Percentiles rank a stretch among this genome's conserved stretches.
These are phyloP conservation scores for Ochetophila trinervis DNA, from an alignment of 306 rosid species.

Conservation along the genomic window DNA sequence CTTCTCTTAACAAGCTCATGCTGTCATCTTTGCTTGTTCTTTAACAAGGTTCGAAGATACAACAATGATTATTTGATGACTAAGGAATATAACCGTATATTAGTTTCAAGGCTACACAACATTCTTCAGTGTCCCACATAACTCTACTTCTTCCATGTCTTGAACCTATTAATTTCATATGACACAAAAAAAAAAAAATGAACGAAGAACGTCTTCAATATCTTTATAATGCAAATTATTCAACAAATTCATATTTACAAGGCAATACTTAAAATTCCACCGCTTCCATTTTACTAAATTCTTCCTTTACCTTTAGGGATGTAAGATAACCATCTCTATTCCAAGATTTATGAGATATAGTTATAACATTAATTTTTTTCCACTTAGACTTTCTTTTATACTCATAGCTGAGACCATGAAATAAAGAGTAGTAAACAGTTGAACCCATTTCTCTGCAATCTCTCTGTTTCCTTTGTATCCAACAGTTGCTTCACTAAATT, in stretches of 20 bases:
- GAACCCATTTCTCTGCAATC: conserved; percentile 89
- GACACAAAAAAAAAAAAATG: conserved; percentile 20
- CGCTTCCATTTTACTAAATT: not conserved
- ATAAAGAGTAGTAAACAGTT: conserved; percentile 80
- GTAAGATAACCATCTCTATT: not conserved
- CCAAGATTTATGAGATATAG: not conserved
- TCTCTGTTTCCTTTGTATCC: conserved; percentile 66
- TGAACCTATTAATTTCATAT: conserved; percentile 49
- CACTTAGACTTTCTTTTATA: conserved; percentile 11
- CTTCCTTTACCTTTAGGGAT: not conserved
- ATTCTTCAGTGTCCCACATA: conserved; percentile 91
- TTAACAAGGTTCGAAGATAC: too few relatives aligned
- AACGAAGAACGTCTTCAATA: conserved; percentile 12
- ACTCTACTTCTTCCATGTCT: conserved; percentile 90
- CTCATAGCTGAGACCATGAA: conserved; percentile 78
- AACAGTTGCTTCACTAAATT: conserved; percentile 95
- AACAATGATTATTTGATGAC: too few relatives aligned
- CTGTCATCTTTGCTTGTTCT: too few relatives aligned
- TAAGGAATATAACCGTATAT: too few relatives aligned
- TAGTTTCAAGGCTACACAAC: too few relatives aligned
- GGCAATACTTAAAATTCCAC: not conserved
- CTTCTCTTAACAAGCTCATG: too few relatives aligned
- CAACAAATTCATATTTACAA: not conserved
- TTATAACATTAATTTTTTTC: not conserved
- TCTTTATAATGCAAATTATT: not conserved